Evolutionary conservation across 305 asterid species (phyloP), one percentile per base, ranked within the genome.

Genomic region (Caryopteris hybrid): DNA sequence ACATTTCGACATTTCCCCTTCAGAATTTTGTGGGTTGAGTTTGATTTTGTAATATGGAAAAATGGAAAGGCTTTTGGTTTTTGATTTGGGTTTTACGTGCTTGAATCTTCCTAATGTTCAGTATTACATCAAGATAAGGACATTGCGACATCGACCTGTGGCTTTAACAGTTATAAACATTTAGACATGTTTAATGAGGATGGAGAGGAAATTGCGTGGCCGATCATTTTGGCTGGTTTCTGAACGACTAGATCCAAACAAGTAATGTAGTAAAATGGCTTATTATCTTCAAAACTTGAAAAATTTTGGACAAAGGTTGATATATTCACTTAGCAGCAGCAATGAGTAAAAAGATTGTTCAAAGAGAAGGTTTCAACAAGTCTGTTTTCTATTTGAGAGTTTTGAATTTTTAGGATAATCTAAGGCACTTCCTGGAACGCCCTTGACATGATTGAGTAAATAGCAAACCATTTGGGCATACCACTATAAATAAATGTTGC

Each of bases 21-120:
- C 34, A 18, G 25, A 18, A 23, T 33, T 39, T 31, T 61, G 34
- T 59, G 62, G 46, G 41, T 66, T 71, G 16, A 6, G 12, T 66
- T 75, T 36, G 31, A 29, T 68, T 62, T 60, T 29, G 61, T 31
- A 25, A 54, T 54, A 57, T 53, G 61, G 55, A n/a, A n/a, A n/a
- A n/a, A n/a, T n/a, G n/a, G n/a, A n/a, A 17, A 27, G 34, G 61
- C 0, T 9, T 63, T 68, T 22, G 11, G 38, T 33, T 12, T 23
- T 46, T 34, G 8, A 4, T 21, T 25, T 67, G 50, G 42, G 23
- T 21, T 54, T 54, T 47, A 7, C 14, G 8, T 55, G 13, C 27
- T 69, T 64, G 51, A 54, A 21, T 59, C 58, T 53, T 69, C 42
- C 36, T 56, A 12, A 50, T 29, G 66, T 22, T 23, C 18, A 10